Evolutionary conservation across 805 yeast genomes (phyloP).

Genomic region (Metschnikowia bowlesiae): DNA sequence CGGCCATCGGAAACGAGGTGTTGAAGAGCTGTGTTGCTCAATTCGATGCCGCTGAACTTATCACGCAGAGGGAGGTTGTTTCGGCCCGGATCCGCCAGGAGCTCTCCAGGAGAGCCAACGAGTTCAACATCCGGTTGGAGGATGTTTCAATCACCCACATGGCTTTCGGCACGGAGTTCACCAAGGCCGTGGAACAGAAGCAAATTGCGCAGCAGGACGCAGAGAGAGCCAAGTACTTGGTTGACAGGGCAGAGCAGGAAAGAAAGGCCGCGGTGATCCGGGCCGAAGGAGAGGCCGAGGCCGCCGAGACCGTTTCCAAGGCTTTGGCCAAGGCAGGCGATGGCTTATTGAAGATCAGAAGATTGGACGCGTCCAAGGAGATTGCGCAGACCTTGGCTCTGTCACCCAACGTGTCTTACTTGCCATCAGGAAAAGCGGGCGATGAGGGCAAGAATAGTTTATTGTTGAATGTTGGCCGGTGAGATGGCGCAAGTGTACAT

Average conservation of each 20-base stretch:
- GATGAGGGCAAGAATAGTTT: constrained; percentile 48
- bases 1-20: constrained; percentile 90
- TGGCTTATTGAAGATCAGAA: constrained; percentile 86
- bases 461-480: constrained; percentile 67
- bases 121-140: constrained; percentile 87
- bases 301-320: constrained; percentile 91
- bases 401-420: constrained; percentile 82
- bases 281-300: constrained; percentile 99
- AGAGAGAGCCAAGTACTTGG: constrained; percentile 80
- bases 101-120: constrained; percentile 73
- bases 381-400: constrained; percentile 84
- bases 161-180: constrained; percentile 95
- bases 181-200: constrained; percentile 97
- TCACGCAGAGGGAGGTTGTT: constrained; percentile 94
- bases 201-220: constrained; percentile 99
- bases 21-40: constrained; percentile 88
- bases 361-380: constrained; percentile 95
- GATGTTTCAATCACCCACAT: constrained; percentile 97
- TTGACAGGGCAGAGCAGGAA: constrained; percentile 96
- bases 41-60: constrained; percentile 93
- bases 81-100: constrained; percentile 86
- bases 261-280: constrained; percentile 91
- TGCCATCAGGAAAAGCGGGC: constrained; percentile 55
- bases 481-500: constrained; percentile 10
- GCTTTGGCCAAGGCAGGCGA: constrained; percentile 95